A percentile compares a stretch with the other conserved stretches of the same genome.
phyloP scores from a whole-genome alignment of 1,139 yeast species.

The Cylindricascospora bacillispora region DNA sequence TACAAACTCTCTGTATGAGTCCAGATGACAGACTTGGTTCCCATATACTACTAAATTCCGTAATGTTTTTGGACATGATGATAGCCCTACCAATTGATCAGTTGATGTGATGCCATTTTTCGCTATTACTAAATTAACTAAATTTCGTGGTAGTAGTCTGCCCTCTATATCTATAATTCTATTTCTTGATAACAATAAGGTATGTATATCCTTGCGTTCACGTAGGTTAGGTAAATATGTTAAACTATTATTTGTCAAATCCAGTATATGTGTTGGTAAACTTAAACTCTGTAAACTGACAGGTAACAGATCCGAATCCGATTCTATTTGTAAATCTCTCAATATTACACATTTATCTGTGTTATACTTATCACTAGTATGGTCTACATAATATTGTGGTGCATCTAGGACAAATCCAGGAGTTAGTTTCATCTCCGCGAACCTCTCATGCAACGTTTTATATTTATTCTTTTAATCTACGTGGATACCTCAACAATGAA shows the following conservation, averaged over 20 bases:
- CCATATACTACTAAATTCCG: conserved; percentile 40
- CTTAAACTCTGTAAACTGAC: conserved; percentile 15
- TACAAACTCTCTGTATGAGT: conserved; percentile 46
- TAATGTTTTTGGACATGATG: conserved; percentile 14
- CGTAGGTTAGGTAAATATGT: conserved; percentile 14
- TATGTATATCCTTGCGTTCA: conserved; percentile 14
- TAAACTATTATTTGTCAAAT: conserved; percentile 22
- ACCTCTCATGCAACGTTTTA: no score
- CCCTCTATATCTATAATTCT: conserved; percentile 16
- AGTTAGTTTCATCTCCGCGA: conserved; percentile 52
- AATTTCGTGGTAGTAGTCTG: conserved; percentile 13
- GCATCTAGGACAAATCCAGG: conserved; percentile 37
- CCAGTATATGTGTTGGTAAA: conserved; percentile 17
- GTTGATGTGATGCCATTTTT: conserved; percentile 15
- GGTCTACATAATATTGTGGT: conserved; percentile 31
- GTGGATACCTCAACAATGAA: no score
- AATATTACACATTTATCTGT: conserved; percentile 20
- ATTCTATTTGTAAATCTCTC: conserved; percentile 18
- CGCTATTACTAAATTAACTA: conserved; percentile 15
- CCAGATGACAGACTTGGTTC: conserved; percentile 45
- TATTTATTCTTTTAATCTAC: no score
- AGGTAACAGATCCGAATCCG: conserved; percentile 14
- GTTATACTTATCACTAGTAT: conserved; percentile 15
- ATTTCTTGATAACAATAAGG: conserved; percentile 21
- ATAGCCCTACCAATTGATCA: conserved; percentile 12